These are phyloP conservation scores for Saccharomyces hybrid DNA, from an alignment of 1,139 yeast species.

Conservation along the genomic window DNA sequence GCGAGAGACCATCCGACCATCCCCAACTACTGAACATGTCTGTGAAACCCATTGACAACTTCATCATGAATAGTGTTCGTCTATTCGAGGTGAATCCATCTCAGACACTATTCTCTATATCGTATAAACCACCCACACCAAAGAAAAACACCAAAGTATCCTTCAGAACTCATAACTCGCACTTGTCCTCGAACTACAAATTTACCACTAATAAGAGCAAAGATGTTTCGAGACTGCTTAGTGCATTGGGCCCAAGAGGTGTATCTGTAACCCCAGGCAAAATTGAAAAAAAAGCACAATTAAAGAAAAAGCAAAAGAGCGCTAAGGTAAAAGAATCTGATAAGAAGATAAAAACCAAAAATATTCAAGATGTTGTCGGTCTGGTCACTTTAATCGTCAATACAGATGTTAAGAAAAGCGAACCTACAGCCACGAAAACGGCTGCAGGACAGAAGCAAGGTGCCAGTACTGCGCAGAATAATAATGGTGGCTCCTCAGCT, in stretches of 20 bases:
- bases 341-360: conserved; percentile 3
- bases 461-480: conserved; percentile 4
- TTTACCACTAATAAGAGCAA: conserved; percentile 58
- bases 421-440: conserved; percentile 8
- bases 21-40: conserved; percentile 12
- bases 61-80: conserved; percentile 41
- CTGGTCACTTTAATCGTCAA: conserved; percentile 26
- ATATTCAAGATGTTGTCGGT: conserved; percentile 22
- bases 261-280: conserved; percentile 34
- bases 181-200: conserved; percentile 58
- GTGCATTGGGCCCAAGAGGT: conserved; percentile 82
- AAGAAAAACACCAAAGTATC: conserved; percentile 34
- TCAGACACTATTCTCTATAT: conserved; percentile 40
- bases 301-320: conserved; percentile 4
- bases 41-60: conserved; percentile 42
- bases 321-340: conserved; percentile 7
- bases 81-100: conserved; percentile 46
- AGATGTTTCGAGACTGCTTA: conserved; percentile 69
- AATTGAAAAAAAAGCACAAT: conserved; percentile 15
- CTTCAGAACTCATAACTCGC: conserved; percentile 68
- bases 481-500: conserved; percentile 1
- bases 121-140: conserved; percentile 35
- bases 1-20: not conserved
- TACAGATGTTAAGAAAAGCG: conserved; percentile 24
- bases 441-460: conserved; percentile 10